Percentiles rank a stretch among this genome's conserved stretches.
Conservation (phyloP, 139 green algal genomes). For the Tetraselmis striata region DNA sequence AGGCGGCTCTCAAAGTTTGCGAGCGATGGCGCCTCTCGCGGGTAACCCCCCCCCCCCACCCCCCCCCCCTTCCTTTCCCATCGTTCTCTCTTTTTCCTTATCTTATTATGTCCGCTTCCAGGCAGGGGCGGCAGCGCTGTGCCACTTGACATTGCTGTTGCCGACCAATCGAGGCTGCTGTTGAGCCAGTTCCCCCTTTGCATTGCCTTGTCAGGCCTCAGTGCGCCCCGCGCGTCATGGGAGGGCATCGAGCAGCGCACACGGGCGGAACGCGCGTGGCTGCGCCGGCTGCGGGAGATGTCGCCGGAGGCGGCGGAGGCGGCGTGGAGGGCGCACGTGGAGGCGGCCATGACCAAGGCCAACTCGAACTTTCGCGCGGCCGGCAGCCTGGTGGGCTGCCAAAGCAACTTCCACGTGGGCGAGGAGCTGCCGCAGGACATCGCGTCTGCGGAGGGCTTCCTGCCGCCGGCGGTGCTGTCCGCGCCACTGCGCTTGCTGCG, state of each 20-base stretch:
- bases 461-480: neutral
- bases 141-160: too few species aligned
- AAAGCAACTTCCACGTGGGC: neutral
- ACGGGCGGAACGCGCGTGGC: neutral
- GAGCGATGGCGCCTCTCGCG: too few species aligned
- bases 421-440: neutral
- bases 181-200: too few species aligned
- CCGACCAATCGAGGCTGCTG: too few species aligned
- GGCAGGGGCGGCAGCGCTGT: too few species aligned
- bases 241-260: neutral
- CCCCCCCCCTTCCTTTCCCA: too few species aligned
- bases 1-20: too few species aligned
- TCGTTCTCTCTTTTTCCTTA: too few species aligned
- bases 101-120: too few species aligned
- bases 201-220: too few species aligned
- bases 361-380: neutral
- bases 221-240: neutral
- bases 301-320: neutral
- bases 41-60: too few species aligned
- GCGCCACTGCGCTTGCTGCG: neutral
- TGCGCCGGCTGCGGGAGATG: neutral
- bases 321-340: neutral
- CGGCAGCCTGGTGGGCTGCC: too few species aligned
- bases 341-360: neutral
- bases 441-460: neutral